A percentile compares a stretch with the other conserved stretches of the same genome.
phyloP scores from a whole-genome alignment of 345 rosid species.

The Pelargonium nanum region DNA sequence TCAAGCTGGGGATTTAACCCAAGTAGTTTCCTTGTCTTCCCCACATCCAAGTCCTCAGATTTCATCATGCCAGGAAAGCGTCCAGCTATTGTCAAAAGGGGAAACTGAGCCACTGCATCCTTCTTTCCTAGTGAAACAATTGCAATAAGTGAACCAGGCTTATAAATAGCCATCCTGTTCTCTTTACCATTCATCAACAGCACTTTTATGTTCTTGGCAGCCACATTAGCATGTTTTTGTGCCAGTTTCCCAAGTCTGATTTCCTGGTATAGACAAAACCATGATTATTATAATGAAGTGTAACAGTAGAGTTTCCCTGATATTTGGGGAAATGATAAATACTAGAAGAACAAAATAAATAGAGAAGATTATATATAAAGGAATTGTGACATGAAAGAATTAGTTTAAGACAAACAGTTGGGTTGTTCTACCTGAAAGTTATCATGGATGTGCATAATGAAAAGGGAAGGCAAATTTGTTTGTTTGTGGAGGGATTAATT shows the following conservation, averaged over 20 bases:
- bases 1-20: constrained; percentile 8
- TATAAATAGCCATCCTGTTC: constrained; percentile 20
- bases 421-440: too few species aligned
- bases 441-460: too few species aligned
- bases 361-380: not conserved
- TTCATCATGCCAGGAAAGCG: constrained; percentile 35
- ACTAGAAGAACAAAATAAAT: not conserved
- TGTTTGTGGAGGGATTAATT: too few species aligned
- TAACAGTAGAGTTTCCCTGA: too few species aligned
- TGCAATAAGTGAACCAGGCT: constrained; percentile 22
- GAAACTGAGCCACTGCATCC: constrained; percentile 41
- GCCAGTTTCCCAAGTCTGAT: constrained; percentile 36
- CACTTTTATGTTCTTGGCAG: constrained; percentile 28
- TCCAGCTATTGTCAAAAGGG: constrained; percentile 23
- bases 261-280: constrained; percentile 23
- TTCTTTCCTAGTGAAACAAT: constrained; percentile 34
- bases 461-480: too few species aligned
- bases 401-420: too few species aligned
- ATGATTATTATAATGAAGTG: too few species aligned
- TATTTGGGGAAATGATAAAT: not conserved
- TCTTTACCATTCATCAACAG: constrained; percentile 28
- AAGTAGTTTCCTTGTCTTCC: constrained; percentile 19
- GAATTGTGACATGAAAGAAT: too few species aligned
- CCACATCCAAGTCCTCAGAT: constrained; percentile 29
- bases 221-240: constrained; percentile 21